These are phyloP conservation scores for Blastobotrys indianensis DNA, from an alignment of 1,139 yeast species.

Conservation along the genomic window DNA sequence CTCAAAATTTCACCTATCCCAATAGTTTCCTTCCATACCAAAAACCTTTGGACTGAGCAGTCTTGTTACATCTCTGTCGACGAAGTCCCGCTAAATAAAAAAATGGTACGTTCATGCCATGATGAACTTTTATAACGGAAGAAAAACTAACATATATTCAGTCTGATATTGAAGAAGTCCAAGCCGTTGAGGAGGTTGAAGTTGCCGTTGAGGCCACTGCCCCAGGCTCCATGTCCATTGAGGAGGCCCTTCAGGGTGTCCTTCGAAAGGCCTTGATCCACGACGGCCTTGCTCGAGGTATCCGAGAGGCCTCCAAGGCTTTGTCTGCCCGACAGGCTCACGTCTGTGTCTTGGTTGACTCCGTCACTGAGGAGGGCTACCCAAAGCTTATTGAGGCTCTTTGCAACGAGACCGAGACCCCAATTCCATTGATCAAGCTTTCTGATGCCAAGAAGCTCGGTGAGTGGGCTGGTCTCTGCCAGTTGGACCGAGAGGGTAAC, in stretches of 20 bases:
- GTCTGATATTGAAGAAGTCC: constrained; percentile 40
- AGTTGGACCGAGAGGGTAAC: constrained; percentile 99
- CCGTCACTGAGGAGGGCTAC: constrained; percentile 97
- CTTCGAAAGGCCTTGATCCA: constrained; percentile 96
- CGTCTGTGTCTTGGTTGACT: constrained; percentile 95
- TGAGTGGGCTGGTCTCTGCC: constrained; percentile 99
- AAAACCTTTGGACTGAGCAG: constrained; percentile 31
- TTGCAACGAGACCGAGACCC: constrained; percentile 95
- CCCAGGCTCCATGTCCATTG: constrained; percentile 86
- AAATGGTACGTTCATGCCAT: constrained; percentile 17
- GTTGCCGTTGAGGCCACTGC: constrained; percentile 72
- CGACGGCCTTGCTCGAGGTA: constrained; percentile 99
- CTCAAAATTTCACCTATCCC: background rate
- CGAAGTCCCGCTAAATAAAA: constrained; percentile 29
- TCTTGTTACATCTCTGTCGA: constrained; percentile 28
- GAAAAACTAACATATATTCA: constrained; percentile 12
- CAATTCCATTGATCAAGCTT: constrained; percentile 97
- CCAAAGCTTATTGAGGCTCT: constrained; percentile 98
- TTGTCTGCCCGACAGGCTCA: constrained; percentile 91
- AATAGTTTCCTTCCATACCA: constrained; percentile 1
- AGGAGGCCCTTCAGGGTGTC: constrained; percentile 98
- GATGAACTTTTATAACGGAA: background rate
- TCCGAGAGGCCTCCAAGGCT: constrained; percentile 99
- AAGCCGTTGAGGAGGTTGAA: constrained; percentile 64
- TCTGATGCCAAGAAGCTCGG: constrained; percentile 99